Evolutionary conservation across 495 filamentous ascomycete species (phyloP), one percentile per base, ranked within the genome.

Genomic region (Aspergillus ellipticus): DNA sequence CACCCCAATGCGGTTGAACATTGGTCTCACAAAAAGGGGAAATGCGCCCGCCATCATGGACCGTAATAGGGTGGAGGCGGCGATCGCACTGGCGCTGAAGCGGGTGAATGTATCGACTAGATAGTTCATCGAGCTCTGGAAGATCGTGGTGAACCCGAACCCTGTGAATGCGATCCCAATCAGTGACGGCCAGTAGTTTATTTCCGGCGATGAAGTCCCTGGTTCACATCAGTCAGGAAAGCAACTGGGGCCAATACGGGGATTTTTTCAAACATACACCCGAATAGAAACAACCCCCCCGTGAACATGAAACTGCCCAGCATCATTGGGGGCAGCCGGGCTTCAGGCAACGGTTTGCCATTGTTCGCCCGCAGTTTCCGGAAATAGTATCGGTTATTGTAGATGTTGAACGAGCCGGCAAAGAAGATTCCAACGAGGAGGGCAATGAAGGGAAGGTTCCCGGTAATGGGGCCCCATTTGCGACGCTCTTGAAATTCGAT

Each of bases 181-280:
- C 20, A 70, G 71, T 45, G 73, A 68, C 0, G 64, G 35, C 35
- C 35, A 39, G 11, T 39, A 39, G 35, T 39, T 39, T 8, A n/a
- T 39, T 39, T 13, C n/a, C 11, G 35, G 35, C 35, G 35, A 39
- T 1, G 35, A 39, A n/a, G 35, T 39, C 35, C 35, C 35, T 39
- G 35, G n/a, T 4, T n/a, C n/a, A 39, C 3, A 13, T 39, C 35
- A 39, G 35, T n/a, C 10, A 4, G 5, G 9, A 13, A 39, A 39
- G 11, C 78, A 42, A 81, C 72, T 79, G 78, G 82, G 39, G 67
- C 72, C n/a, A n/a, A n/a, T n/a, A n/a, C n/a, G n/a, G n/a, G n/a
- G n/a, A n/a, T 15, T 73, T 66, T 2, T 56, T 59, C 16, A 28
- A 51, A 61, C 15, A 75, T 79, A 77, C 80, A 84, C n/a, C 69